Evolutionary conservation across 768 basidiomycete genomes (phyloP), one percentile per base, ranked within the genome.

Genomic region (Artomyces pyxidatus): DNA sequence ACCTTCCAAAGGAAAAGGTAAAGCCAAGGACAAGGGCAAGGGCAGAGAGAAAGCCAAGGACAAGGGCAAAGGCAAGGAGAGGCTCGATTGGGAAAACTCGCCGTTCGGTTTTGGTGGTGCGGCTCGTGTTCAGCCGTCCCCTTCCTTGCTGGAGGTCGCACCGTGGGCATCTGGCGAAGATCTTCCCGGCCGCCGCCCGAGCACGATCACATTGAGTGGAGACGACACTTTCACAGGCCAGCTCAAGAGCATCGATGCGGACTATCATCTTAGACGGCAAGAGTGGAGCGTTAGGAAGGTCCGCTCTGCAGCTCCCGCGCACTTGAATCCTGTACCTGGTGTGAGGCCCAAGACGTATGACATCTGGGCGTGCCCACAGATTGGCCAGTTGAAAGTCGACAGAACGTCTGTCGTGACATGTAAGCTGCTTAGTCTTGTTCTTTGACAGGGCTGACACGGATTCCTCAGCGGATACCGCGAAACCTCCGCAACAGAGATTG

Each of bases 401-500:
- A 45, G 53, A 37, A 46, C 47, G 9, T 6, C 45, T 47, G 30
- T 59, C 17, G 46, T 28, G 16, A 29, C 48, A 26, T 45, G 59
- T 59, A 37, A 39, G 50, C 50, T 42, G 8, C 29, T 40, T 19
- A 41, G 44, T 48, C 40, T 28, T 53, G n/a, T 37, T 38, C 22
- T 48, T 40, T 17, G 42, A 40, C 28, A 54, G 28, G 39, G 22
- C 32, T 37, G 21, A 9, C 49, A 26, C 43, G 35, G 50, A 11
- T 39, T 48, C 19, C 75, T 75, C 61, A 26, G 61, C 71, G 21
- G 76, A 81, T 58, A 68, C 77, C 16, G 62, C 70, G 37, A 82
- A 84, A 62, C 75, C 74, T 12, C 73, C 74, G 8, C 83, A 85
- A 50, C 85, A 88, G 54, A 81, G 87, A 19, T 68, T 89, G 21